phyloP scores from a whole-genome alignment of 164 flowering plant genomes.

The Tetracentron sinense region DNA sequence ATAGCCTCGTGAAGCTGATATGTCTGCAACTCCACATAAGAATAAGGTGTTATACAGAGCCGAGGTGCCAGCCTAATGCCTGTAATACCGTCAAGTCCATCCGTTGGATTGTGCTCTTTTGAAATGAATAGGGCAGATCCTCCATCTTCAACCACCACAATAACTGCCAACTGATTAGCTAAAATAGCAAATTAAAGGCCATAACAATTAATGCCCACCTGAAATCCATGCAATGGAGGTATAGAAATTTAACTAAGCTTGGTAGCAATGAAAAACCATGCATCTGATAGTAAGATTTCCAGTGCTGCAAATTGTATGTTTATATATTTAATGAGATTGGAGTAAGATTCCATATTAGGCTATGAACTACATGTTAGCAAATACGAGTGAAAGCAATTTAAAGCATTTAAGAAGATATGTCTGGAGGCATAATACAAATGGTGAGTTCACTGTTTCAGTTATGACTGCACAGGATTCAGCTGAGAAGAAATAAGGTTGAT shows the following conservation, averaged over 20 bases:
- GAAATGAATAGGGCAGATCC: conserved; percentile 34
- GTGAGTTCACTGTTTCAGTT: too few relatives aligned
- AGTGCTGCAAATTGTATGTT: too few relatives aligned
- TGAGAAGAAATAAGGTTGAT: too few relatives aligned
- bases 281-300: conserved; percentile 41
- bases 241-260: conserved; percentile 43
- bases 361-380: too few relatives aligned
- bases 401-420: too few relatives aligned
- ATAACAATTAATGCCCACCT: conserved; percentile 31
- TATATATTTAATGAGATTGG: too few relatives aligned
- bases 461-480: too few relatives aligned
- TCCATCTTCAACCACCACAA: conserved; percentile 32
- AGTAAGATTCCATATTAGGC: too few relatives aligned
- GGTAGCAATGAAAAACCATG: conserved; percentile 60
- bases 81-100: conserved; percentile 50
- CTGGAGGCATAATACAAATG: too few relatives aligned
- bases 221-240: conserved; percentile 42
- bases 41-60: conserved; percentile 41
- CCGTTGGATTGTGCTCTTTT: conserved; percentile 29
- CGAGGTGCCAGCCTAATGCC: conserved; percentile 47
- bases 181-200: too few relatives aligned
- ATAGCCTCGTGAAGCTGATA: conserved; percentile 20
- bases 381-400: too few relatives aligned
- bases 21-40: conserved; percentile 37
- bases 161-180: background rate